A percentile compares a stretch with the other conserved stretches of the same genome.
Evolutionary conservation across 2,329 filamentous ascomycete species (phyloP).

Genomic region (Cladosporium oxysporum): DNA sequence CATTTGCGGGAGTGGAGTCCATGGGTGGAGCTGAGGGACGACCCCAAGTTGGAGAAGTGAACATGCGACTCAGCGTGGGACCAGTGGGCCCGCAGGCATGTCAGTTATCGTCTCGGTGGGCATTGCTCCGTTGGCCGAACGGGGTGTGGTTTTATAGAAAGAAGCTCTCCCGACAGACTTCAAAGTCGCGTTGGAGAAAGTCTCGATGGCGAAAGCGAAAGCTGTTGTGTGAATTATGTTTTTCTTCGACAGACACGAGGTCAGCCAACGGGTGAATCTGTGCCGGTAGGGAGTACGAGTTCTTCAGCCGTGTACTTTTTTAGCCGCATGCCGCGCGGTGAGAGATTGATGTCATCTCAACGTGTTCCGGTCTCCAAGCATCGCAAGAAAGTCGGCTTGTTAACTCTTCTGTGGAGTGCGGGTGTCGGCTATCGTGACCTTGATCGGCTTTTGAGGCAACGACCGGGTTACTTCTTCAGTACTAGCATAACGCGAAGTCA

Average conservation of each 20-base stretch:
- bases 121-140: neutral
- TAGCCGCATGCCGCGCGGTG: neutral
- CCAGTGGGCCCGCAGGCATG: neutral
- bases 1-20: slow-evolving; percentile 16
- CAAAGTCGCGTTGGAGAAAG: neutral
- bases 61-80: neutral
- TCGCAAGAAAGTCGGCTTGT: slow-evolving; percentile 15
- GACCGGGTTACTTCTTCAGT: neutral
- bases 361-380: slow-evolving; percentile 1
- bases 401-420: neutral
- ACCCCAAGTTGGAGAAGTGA: slow-evolving; percentile 14
- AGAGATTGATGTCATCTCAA: neutral
- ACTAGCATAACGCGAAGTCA: neutral
- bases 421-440: neutral
- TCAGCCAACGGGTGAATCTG: neutral
- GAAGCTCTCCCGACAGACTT: neutral
- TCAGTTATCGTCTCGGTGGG: slow-evolving; percentile 6
- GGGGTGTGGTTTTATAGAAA: neutral
- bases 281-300: neutral
- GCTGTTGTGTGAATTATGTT: neutral
- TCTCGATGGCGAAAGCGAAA: neutral
- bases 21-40: neutral
- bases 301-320: neutral
- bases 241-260: neutral
- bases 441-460: neutral